Percentiles rank a stretch among this genome's conserved stretches.
Conservation (phyloP, 352 stramenopile species). For the Phytopythium mirpurense region DNA sequence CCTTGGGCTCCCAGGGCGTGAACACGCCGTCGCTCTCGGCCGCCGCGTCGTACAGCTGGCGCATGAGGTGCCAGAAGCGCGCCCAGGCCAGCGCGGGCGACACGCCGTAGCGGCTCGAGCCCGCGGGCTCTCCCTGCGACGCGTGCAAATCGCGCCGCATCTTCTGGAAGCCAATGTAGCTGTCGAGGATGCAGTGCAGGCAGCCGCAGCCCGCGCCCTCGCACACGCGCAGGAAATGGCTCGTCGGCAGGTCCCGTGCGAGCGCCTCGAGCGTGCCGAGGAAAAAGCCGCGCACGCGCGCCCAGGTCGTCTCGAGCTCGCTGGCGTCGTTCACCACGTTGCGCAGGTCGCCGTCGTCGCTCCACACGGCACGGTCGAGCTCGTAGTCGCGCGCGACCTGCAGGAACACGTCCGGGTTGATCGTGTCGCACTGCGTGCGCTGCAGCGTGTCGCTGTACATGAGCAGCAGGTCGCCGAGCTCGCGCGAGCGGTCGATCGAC, state of each 20-base stretch:
- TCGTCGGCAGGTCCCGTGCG: constrained; percentile 32
- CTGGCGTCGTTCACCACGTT: constrained; percentile 62
- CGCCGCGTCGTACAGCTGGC: constrained; percentile 63
- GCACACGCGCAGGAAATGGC: constrained; percentile 60
- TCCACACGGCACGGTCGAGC: constrained; percentile 64
- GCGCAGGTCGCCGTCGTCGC: constrained; percentile 55
- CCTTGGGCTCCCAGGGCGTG: constrained; percentile 41
- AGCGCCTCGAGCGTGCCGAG: constrained; percentile 64
- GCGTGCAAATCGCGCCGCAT: constrained; percentile 58
- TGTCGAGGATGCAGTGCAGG: constrained; percentile 78
- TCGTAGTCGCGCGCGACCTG: constrained; percentile 75
- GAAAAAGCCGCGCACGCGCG: constrained; percentile 49
- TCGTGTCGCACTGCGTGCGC: constrained; percentile 46
- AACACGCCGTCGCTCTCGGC: constrained; percentile 60
- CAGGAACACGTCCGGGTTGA: constrained; percentile 59
- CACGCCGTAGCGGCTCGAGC: constrained; percentile 17
- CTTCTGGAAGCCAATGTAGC: constrained; percentile 73
- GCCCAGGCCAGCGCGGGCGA: constrained; percentile 69
- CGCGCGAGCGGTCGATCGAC: constrained; percentile 60
- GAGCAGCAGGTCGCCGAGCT: constrained; percentile 62
- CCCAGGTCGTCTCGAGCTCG: constrained; percentile 65
- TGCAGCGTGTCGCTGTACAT: constrained; percentile 82
- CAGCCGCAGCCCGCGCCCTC: constrained; percentile 73
- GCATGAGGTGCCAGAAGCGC: constrained; percentile 80
- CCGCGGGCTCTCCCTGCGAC: background rate